A percentile compares a stretch with the other conserved stretches of the same genome.
These are phyloP conservation scores for Fusarium dimerum DNA, from an alignment of 2,329 filamentous ascomycete species.

Conservation along the genomic window DNA sequence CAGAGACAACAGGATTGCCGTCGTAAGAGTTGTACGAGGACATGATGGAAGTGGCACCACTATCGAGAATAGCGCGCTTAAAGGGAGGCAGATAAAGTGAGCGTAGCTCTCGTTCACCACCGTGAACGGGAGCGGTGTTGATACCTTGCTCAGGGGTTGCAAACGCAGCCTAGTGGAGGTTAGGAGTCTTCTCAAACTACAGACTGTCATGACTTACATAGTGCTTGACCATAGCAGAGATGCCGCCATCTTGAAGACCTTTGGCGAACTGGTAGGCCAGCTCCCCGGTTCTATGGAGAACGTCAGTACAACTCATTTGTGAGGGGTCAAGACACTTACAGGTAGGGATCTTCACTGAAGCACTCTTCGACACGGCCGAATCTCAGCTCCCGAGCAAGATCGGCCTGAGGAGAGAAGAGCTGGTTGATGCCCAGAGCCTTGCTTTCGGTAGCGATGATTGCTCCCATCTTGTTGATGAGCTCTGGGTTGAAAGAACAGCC, in stretches of 20 bases:
- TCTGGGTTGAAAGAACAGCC: conserved; percentile 70
- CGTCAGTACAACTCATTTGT: conserved; percentile 6
- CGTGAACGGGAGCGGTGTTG: conserved; percentile 63
- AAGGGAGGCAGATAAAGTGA: conserved; percentile 61
- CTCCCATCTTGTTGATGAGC: conserved; percentile 66
- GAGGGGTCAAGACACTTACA: conserved; percentile 39
- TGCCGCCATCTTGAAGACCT: conserved; percentile 64
- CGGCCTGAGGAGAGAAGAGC: conserved; percentile 69
- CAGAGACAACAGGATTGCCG: conserved; percentile 66
- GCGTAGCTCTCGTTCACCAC: conserved; percentile 54
- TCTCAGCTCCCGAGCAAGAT: conserved; percentile 70
- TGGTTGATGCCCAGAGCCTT: conserved; percentile 70
- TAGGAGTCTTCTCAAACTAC: not conserved
- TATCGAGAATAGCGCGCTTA: conserved; percentile 71
- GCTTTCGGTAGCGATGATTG: conserved; percentile 65
- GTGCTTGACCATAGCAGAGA: conserved; percentile 75
- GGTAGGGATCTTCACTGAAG: conserved; percentile 67
- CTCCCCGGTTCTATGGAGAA: conserved; percentile 54
- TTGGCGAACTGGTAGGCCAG: conserved; percentile 60
- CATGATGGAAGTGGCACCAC: conserved; percentile 69
- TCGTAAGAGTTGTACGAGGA: conserved; percentile 75
- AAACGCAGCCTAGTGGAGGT: conserved; percentile 53
- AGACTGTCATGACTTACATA: conserved; percentile 48
- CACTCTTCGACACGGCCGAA: conserved; percentile 76
- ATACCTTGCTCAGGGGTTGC: conserved; percentile 70